These are phyloP conservation scores for Psilocybe mexicana DNA, from an alignment of 1,284 basidiomycete genomes.

Conservation along the genomic window DNA sequence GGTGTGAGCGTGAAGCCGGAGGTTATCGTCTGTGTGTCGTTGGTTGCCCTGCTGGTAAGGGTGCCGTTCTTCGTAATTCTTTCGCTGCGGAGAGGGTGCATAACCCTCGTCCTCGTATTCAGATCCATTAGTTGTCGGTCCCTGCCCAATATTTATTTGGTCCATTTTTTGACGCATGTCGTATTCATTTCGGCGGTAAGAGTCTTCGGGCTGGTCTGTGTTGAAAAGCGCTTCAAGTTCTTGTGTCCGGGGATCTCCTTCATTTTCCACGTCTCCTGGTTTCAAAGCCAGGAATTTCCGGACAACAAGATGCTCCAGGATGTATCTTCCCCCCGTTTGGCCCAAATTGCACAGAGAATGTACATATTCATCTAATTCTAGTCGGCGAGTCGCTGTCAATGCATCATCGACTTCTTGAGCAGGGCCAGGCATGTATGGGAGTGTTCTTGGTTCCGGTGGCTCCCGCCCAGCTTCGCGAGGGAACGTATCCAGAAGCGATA, in stretches of 20 bases:
- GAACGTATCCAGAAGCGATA: constrained; percentile 83
- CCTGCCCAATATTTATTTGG: constrained; percentile 45
- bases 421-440: constrained; percentile 97
- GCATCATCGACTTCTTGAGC: constrained; percentile 83
- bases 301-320: constrained; percentile 81
- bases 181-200: constrained; percentile 29
- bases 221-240: constrained; percentile 59
- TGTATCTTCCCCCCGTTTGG: constrained; percentile 69
- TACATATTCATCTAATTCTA: constrained; percentile 90
- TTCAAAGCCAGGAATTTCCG: constrained; percentile 86
- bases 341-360: constrained; percentile 74
- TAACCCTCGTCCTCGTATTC: constrained; percentile 65
- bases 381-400: constrained; percentile 79
- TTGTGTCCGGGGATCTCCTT: constrained; percentile 56
- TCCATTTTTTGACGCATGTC: constrained; percentile 50
- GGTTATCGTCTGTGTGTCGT: constrained; percentile 31
- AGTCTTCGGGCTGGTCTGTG: constrained; percentile 33
- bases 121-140: constrained; percentile 50
- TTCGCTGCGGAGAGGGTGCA: constrained; percentile 41
- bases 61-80: constrained; percentile 31
- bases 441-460: constrained; percentile 64
- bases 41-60: constrained; percentile 31
- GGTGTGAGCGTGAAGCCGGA: constrained; percentile 41
- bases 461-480: constrained; percentile 87
- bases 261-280: constrained; percentile 82